These are phyloP conservation scores for Aspergillus neoniger DNA, from an alignment of 2,329 filamentous ascomycete genomes.

Conservation along the genomic window DNA sequence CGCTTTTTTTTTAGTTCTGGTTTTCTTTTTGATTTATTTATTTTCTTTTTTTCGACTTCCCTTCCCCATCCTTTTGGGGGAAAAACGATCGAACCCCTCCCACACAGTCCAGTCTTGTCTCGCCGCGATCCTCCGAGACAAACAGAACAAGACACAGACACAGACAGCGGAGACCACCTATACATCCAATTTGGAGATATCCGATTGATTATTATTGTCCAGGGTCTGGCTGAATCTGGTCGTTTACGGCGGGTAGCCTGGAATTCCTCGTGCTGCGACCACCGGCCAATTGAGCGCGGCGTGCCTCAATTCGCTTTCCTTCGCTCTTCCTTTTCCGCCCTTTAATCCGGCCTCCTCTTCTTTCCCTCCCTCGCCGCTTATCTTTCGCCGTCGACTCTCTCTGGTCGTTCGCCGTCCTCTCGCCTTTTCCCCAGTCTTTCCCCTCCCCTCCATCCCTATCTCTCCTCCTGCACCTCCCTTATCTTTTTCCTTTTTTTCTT, in stretches of 20 bases:
- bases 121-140: no score
- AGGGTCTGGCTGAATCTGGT: slow-evolving; percentile 18
- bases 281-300: not conserved
- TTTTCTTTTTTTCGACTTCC: not conserved
- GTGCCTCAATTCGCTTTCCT: not conserved
- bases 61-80: not conserved
- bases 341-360: not conserved
- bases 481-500: slow-evolving; percentile 9
- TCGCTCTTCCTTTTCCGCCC: not conserved
- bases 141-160: no score
- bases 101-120: not conserved
- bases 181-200: not conserved
- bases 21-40: not conserved
- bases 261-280: slow-evolving; percentile 25
- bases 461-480: not conserved
- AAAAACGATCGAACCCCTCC: not conserved
- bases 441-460: slow-evolving; percentile 3
- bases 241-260: slow-evolving; percentile 39
- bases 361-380: slow-evolving; percentile 5
- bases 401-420: not conserved
- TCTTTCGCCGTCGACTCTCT: not conserved
- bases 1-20: no score
- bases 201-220: slow-evolving; percentile 3
- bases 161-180: no score
- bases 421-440: not conserved